Evolutionary conservation across 371 early-diverging fungal genomes (phyloP).

Genomic region (Nosema muscidifuracis): DNA sequence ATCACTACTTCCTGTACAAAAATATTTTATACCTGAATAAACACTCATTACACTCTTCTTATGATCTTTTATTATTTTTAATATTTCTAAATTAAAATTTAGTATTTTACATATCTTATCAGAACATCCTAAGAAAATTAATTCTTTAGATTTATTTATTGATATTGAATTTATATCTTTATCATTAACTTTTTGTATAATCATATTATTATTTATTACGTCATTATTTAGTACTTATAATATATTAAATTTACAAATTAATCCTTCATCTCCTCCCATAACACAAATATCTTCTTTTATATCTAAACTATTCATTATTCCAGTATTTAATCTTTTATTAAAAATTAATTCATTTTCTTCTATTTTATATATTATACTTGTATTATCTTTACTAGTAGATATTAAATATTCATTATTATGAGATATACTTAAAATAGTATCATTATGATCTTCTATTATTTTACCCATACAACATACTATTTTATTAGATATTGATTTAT

Average conservation of each 20-base stretch:
- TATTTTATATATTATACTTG: neutral
- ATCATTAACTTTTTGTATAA: conserved; percentile 21
- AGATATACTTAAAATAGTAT: neutral
- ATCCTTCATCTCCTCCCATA: conserved; percentile 25
- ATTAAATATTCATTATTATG: neutral
- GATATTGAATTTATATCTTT: conserved; percentile 34
- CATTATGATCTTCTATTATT: neutral
- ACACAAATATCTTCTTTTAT: conserved; percentile 16
- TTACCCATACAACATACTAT: neutral
- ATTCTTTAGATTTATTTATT: conserved; percentile 18
- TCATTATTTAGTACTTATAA: no score
- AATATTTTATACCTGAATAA: neutral
- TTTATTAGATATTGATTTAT: no score
- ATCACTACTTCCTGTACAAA: conserved; percentile 57
- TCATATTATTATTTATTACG: conserved; percentile 4
- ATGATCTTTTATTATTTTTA: conserved; percentile 21
- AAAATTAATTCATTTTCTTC: neutral
- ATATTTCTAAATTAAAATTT: conserved; percentile 15
- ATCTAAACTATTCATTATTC: neutral
- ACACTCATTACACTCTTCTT: conserved; percentile 30
- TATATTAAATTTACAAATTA: conserved; percentile 20
- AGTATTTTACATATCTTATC: conserved; percentile 38
- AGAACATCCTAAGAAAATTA: conserved; percentile 22
- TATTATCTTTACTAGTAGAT: neutral
- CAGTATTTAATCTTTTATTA: neutral